These are phyloP conservation scores for Elsinoe batatas DNA, from an alignment of 2,329 filamentous ascomycete species.

Conservation along the genomic window DNA sequence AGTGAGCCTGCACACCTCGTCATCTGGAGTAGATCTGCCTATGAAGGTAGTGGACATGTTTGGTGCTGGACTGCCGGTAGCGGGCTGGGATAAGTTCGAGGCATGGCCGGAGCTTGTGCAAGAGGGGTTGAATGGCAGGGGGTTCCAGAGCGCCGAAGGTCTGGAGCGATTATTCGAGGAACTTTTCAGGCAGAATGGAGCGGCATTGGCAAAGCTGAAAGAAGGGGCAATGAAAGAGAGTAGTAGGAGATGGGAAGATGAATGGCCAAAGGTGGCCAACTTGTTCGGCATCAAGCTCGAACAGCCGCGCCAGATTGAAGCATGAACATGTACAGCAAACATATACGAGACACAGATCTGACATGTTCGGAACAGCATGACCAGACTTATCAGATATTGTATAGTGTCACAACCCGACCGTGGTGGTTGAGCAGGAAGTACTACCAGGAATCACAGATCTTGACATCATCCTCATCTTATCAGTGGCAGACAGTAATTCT, in stretches of 20 bases:
- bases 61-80: conserved; percentile 81
- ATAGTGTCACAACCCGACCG: too few species aligned
- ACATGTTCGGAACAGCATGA: too few species aligned
- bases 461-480: too few species aligned
- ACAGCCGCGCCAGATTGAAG: not conserved
- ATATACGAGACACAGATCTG: too few species aligned
- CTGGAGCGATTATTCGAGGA: conserved; percentile 53
- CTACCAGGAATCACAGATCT: too few species aligned
- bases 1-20: conserved; percentile 84
- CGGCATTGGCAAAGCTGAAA: conserved; percentile 55
- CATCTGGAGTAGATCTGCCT: conserved; percentile 86
- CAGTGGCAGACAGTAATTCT: too few species aligned
- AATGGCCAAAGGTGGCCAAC: conserved; percentile 80
- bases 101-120: conserved; percentile 86
- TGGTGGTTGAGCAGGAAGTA: too few species aligned
- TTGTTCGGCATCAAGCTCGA: conserved; percentile 35
- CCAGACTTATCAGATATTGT: too few species aligned
- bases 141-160: conserved; percentile 64
- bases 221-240: conserved; percentile 72
- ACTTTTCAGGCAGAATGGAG: conserved; percentile 48
- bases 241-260: conserved; percentile 72
- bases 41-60: conserved; percentile 99
- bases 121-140: conserved; percentile 75
- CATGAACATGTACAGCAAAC: not conserved
- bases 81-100: conserved; percentile 75